These are phyloP conservation scores for Penicillium capsulatum DNA, from an alignment of 2,329 filamentous ascomycete genomes.

Conservation along the genomic window DNA sequence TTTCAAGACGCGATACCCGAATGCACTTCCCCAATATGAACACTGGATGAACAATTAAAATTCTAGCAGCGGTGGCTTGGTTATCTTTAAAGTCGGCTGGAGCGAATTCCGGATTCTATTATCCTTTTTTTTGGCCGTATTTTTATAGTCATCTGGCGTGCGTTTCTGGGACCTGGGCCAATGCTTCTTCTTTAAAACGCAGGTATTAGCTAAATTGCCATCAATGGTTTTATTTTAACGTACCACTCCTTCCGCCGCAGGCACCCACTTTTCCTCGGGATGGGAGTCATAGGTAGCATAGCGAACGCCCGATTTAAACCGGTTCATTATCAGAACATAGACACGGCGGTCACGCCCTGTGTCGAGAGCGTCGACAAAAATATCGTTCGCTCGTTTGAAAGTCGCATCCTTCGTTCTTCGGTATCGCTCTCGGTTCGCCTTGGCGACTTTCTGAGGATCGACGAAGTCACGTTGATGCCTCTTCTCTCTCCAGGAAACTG, in stretches of 20 bases:
- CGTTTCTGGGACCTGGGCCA: too few species aligned
- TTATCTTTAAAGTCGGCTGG: too few species aligned
- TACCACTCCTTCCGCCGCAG: slow-evolving; percentile 1
- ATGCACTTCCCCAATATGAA: too few species aligned
- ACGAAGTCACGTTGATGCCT: neutral
- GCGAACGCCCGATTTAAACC: neutral
- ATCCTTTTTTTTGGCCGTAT: too few species aligned
- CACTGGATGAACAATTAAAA: too few species aligned
- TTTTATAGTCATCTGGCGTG: too few species aligned
- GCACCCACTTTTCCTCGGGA: slow-evolving; percentile 1
- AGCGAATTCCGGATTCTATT: too few species aligned
- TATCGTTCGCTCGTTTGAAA: slow-evolving; percentile 3
- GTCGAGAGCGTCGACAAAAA: slow-evolving; percentile 3
- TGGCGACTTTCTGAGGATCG: neutral
- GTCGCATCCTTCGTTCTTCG: neutral
- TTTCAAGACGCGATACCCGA: too few species aligned
- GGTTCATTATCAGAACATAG: slow-evolving; percentile 2
- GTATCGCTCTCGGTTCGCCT: slow-evolving; percentile 1
- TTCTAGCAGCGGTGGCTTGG: too few species aligned
- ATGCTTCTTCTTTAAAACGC: too few species aligned
- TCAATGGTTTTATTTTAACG: neutral
- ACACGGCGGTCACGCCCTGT: neutral
- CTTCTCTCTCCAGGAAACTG: slow-evolving; percentile 2
- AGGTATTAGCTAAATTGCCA: too few species aligned
- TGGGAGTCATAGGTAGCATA: slow-evolving; percentile 5